Evolutionary conservation across 2,329 filamentous ascomycete species (phyloP), one percentile per base, ranked within the genome.

Genomic region (Ascochyta fabae): DNA sequence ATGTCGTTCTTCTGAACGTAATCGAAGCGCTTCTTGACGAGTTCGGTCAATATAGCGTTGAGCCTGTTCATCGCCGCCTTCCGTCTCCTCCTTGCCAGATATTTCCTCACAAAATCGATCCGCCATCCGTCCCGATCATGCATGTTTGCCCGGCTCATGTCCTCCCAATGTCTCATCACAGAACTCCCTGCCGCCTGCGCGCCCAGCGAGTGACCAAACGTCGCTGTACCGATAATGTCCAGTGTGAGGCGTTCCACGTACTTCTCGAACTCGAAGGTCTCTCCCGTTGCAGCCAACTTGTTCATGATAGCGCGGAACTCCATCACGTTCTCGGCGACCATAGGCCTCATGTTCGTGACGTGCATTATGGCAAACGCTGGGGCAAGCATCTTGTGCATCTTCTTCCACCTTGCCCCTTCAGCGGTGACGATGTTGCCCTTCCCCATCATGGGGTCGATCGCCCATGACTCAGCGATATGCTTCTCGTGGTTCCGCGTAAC

Each of bases 21-120:
- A 12, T 71, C 70, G 39, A 76, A 78, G 23, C 77, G 69, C 46
- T 77, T 67, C 13, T 75, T 65, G 8, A 80, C 66, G 12, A 70
- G 57, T n/a, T 68, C 62, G 15, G 65, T 62, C 6, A 79, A 59
- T 39, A 72, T 69, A 2, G 61, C 51, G 39, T 77, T 64, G 61
- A 79, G 33, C 61, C 72, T 58, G 15, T 45, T 45, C 8, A 46
- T 50, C 15, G 61, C 59, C 4, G 47, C 34, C 3, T 41, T 40
- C 27, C 59, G 56, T 27, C 38, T 68, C 33, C 46, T 38, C 10
- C 50, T 48, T 2, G 48, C 55, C 8, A 67, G 46, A 15, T 60
- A 59, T 6, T 54, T 64, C 9, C 41, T 58, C 6, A 72, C 24
- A 3, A 63, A 59, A 47, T 73, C 70, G 27, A 51, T 13, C 22